Evolutionary conservation across 495 filamentous ascomycete species (phyloP).

Genomic region (Pseudomonodictys pantanalensis): DNA sequence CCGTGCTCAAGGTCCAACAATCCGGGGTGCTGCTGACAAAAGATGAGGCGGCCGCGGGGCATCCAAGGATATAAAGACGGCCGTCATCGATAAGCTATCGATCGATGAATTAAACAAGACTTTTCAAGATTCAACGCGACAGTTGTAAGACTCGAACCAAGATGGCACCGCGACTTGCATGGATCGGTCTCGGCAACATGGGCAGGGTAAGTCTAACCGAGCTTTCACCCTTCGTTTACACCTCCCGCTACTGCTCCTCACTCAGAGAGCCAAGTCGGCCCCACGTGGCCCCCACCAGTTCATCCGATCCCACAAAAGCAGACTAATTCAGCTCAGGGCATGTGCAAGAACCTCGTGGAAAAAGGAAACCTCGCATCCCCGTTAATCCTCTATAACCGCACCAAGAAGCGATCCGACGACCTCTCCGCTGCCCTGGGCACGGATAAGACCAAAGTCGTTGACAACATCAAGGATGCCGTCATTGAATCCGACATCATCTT

Average conservation of each 20-base stretch:
- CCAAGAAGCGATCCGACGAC: slow-evolving; percentile 40
- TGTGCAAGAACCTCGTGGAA: slow-evolving; percentile 76
- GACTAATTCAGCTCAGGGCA: slow-evolving; percentile 57
- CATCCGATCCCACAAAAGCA: background rate
- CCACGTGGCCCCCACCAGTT: too few relatives aligned
- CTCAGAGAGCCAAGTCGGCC: too few relatives aligned
- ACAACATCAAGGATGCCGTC: slow-evolving; percentile 63
- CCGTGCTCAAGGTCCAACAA: too few relatives aligned
- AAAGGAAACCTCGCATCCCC: slow-evolving; percentile 71
- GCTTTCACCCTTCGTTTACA: slow-evolving; percentile 1
- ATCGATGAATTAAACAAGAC: too few relatives aligned
- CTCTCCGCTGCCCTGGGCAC: slow-evolving; percentile 39
- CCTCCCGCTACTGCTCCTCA: too few relatives aligned
- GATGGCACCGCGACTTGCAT: slow-evolving; percentile 69
- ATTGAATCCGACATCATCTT: slow-evolving; percentile 74
- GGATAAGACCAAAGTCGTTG: slow-evolving; percentile 59
- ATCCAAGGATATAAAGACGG: too few relatives aligned
- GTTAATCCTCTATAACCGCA: slow-evolving; percentile 76
- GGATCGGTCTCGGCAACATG: slow-evolving; percentile 91
- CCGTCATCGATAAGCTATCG: too few relatives aligned
- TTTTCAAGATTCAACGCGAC: too few relatives aligned
- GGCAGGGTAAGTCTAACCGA: slow-evolving; percentile 60
- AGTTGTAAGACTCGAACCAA: too few relatives aligned
- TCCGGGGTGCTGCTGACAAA: too few relatives aligned
- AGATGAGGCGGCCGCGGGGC: too few relatives aligned